Base-by-base conservation (phyloP, 140 eudicot species). In the Senecio squalidus region DNA sequence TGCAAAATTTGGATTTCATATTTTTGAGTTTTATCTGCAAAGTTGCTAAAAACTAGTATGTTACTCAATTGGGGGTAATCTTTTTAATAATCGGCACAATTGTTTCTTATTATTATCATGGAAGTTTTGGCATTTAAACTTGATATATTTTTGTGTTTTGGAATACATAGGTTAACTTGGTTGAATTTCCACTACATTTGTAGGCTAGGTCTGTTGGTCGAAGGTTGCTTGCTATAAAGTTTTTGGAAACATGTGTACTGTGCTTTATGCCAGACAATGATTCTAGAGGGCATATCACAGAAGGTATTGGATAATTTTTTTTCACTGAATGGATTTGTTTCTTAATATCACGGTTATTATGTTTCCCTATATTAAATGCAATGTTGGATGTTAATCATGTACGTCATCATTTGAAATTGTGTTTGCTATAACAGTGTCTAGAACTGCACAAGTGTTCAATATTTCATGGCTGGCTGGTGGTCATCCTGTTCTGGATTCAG, bases 151-250 rank as follows among this genome's bases (percentile, higher is more conserved):
- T 6, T 52, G 20, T 27, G 14, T 52, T 52, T 27, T 55, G 25
- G 20, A 39, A 36, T 49, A 11, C 30, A 16, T 39, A 29, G 33
- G 51, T 41, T 72, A 60, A 59, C 28, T 21, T 46, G 31, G 47
- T 40, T 48, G 34, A 66, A 14, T 54, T 58, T 80, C 56, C 48
- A 48, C 53, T 40, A 45, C 15, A 11, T 72, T 62, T 78, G 63
- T 67, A 93, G 99, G 85, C 75, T 56, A 77, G 76, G 71, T 53
- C 86, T 66, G 57, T 78, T 79, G 95, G 84, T 33, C 79, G 75
- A 58, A 93, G 82, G 89, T 69, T 93, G 79, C 75, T 84, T 70
- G 94, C 90, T 5, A 33, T 93, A 17, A 93, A 93, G 71, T 93
- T 93, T 68, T 51, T 93, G 70, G 99, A 93, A 76, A 79, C 65